Evolutionary conservation across 139 green algal species (phyloP), one percentile per base, ranked within the genome.

Genomic region (Marvania coccoides): DNA sequence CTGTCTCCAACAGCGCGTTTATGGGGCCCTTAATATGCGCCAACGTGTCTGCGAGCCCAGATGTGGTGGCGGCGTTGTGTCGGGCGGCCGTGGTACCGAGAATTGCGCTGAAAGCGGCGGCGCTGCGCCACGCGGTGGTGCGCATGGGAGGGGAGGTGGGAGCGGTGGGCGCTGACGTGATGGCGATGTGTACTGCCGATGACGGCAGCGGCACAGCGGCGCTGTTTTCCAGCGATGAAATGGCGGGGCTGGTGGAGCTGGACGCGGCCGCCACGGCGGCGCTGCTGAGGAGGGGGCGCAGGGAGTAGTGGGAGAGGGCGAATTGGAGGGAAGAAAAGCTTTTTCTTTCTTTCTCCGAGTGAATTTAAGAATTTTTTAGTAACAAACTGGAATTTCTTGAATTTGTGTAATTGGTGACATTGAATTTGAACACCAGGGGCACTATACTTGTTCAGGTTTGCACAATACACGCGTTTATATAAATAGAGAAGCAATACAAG

Each of bases 91-190:
- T 34, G 35, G 51, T 59, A 28, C 65, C 71, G 4, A 55, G 58
- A 2, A 47, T 78, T 38, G 71, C 46, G 19, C 65, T 78, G 14
- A 54, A 58, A 23, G 54, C 45, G 23, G 64, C 56, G 6, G 71
- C 58, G 35, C 56, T 78, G 54, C 55, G 71, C 31, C 56, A 78
- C 31, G 71, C 71, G 30, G 36, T 78, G 39, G 65, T 57, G 0
- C 72, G 62, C 63, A 73, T 78, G 71, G 59, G 59, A n/a, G 65
- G 65, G 12, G 24, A 72, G 15, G 19, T 13, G 7, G 65, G 65
- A 0, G 6, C 0, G 3, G 56, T 66, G 40, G 65, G 65, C n/a
- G 38, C 28, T 6, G 56, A 66, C 45, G 61, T 68, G 39, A 5
- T 58, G 48, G 6, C 5, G 12, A 23, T 58, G 12, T 58, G 48